Evolutionary conservation across 2,329 filamentous ascomycete genomes (phyloP).

Genomic region (Trichoderma gracile): DNA sequence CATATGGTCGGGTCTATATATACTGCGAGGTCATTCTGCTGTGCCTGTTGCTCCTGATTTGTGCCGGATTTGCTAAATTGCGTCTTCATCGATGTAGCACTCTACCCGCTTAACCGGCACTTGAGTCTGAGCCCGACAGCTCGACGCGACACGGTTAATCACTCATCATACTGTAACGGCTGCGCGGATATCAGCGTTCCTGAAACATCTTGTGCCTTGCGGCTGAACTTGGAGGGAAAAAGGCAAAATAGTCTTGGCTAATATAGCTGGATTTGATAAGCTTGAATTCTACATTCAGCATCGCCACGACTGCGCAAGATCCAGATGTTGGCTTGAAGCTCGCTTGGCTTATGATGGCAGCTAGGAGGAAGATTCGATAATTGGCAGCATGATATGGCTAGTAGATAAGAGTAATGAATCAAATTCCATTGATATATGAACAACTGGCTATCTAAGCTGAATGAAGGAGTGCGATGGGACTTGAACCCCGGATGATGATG

Average conservation of each 20-base stretch:
- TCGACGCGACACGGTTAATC: too few relatives aligned
- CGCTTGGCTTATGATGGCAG: not conserved
- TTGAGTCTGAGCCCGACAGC: too few relatives aligned
- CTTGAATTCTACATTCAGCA: too few relatives aligned
- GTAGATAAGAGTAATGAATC: not conserved
- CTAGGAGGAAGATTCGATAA: not conserved
- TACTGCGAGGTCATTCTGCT: not conserved
- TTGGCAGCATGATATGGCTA: not conserved
- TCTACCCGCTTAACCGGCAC: not conserved
- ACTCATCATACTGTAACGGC: too few relatives aligned
- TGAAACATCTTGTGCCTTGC: not conserved
- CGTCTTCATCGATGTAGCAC: not conserved
- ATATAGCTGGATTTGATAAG: not conserved
- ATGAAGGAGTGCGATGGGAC: not conserved
- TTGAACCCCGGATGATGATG: not conserved
- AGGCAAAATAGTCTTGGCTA: slow-evolving; percentile 14
- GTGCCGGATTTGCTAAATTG: slow-evolving; percentile 11
- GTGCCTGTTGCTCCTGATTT: not conserved
- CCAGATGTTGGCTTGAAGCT: not conserved
- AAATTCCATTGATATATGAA: slow-evolving; percentile 1
- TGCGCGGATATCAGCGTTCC: too few relatives aligned
- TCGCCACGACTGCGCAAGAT: not conserved
- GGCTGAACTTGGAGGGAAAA: slow-evolving; percentile 1
- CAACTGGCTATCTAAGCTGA: not conserved
- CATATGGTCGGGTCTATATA: not conserved